Conservation (phyloP, 768 basidiomycete genomes). For the Plicaturopsis crispa region DNA sequence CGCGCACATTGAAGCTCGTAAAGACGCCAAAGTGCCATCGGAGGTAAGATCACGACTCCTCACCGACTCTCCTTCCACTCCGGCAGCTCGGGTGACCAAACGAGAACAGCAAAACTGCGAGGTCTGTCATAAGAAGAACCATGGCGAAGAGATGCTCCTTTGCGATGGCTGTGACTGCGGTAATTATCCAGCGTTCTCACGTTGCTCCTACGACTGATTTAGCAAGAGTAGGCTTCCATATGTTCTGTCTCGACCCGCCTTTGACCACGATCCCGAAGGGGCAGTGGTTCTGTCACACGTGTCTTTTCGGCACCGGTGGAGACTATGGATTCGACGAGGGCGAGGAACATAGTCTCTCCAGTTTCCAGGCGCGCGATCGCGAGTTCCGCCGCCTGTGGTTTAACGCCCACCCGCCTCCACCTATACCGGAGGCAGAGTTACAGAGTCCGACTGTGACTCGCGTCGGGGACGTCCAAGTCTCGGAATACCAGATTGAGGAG, state of each 20-base stretch:
- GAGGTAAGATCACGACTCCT: constrained; percentile 37
- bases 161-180: constrained; percentile 85
- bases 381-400: constrained; percentile 92
- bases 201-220: no score
- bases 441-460: constrained; percentile 44
- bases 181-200: constrained; percentile 24
- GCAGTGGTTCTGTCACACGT: constrained; percentile 94
- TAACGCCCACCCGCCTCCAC: constrained; percentile 57
- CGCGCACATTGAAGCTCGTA: constrained; percentile 42
- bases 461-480: constrained; percentile 57
- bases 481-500: constrained; percentile 85
- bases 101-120: constrained; percentile 73
- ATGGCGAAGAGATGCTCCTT: constrained; percentile 86
- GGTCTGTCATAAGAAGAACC: constrained; percentile 84
- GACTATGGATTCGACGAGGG: constrained; percentile 99
- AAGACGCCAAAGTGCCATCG: constrained; percentile 35
- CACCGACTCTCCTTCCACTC: constrained; percentile 13
- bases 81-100: constrained; percentile 11
- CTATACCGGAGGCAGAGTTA: constrained; percentile 21
- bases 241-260: constrained; percentile 93
- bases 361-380: constrained; percentile 85
- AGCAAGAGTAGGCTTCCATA: constrained; percentile 95
- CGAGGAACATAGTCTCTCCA: constrained; percentile 87
- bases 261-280: constrained; percentile 80
- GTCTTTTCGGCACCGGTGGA: constrained; percentile 84